These are phyloP conservation scores for Nakazawaea ishiwadae DNA, from an alignment of 805 yeast genomes.

Conservation along the genomic window DNA sequence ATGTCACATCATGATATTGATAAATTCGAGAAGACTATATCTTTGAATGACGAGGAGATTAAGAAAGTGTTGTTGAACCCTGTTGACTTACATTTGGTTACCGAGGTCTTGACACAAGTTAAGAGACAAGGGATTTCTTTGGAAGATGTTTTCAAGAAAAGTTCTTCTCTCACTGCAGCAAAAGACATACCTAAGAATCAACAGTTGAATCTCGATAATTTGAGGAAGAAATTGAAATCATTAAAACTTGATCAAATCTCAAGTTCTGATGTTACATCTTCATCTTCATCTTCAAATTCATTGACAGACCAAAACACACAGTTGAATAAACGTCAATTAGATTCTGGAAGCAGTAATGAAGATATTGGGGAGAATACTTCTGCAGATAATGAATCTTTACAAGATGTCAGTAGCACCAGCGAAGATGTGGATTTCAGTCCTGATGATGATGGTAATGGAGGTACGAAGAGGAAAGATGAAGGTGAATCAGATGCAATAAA, in stretches of 20 bases:
- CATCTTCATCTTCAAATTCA: background rate
- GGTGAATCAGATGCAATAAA: constrained; percentile 6
- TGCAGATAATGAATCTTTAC: too few species aligned
- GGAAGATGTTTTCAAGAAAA: constrained; percentile 24
- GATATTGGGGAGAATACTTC: background rate
- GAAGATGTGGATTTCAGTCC: background rate
- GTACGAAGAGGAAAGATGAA: background rate
- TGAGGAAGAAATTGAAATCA: constrained; percentile 1
- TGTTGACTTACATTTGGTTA: constrained; percentile 30
- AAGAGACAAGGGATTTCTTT: constrained; percentile 36
- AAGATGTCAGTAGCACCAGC: background rate
- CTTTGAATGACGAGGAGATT: constrained; percentile 26
- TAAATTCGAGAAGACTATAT: background rate
- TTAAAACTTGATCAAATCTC: background rate
- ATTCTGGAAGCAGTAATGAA: background rate
- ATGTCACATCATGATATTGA: constrained; percentile 8
- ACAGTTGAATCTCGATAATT: constrained; percentile 4
- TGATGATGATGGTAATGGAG: constrained; percentile 2
- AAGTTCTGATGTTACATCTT: background rate
- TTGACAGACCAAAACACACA: constrained; percentile 5
- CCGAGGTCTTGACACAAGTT: constrained; percentile 32
- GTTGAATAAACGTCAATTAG: background rate
- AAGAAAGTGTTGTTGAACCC: constrained; percentile 32
- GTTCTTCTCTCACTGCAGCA: background rate
- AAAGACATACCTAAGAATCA: background rate